These are phyloP conservation scores for Phytophthora pinifolia DNA, from an alignment of 352 stramenopile species.

Conservation along the genomic window DNA sequence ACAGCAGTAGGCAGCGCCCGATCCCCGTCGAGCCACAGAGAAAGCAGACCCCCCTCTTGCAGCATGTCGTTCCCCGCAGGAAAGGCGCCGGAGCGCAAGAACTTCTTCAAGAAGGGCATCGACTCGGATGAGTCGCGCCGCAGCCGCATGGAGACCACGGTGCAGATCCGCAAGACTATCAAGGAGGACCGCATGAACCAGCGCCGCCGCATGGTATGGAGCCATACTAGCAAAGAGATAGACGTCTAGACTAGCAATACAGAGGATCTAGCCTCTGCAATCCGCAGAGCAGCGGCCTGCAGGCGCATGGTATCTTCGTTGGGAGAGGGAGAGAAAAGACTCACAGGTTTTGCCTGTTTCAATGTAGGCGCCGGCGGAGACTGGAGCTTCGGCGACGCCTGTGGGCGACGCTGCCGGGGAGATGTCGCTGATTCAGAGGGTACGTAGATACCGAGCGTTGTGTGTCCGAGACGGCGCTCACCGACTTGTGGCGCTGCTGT, in stretches of 20 bases:
- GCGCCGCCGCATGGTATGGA: slow-evolving; percentile 65
- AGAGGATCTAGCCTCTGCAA: neutral
- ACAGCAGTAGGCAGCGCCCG: slow-evolving; percentile 15
- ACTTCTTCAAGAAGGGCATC: slow-evolving; percentile 81
- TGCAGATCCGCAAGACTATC: slow-evolving; percentile 86
- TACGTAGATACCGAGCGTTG: slow-evolving; percentile 27
- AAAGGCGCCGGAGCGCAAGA: slow-evolving; percentile 74
- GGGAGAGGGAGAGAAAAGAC: slow-evolving; percentile 1
- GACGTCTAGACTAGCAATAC: neutral
- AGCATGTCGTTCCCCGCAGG: slow-evolving; percentile 72
- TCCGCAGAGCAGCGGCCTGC: neutral
- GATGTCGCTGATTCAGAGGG: slow-evolving; percentile 53
- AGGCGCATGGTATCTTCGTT: slow-evolving; percentile 12
- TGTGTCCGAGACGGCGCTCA: slow-evolving; percentile 5
- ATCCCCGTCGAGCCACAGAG: slow-evolving; percentile 12
- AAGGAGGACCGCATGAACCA: slow-evolving; percentile 85
- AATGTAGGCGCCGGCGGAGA: slow-evolving; percentile 25
- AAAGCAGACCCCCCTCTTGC: neutral
- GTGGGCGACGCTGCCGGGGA: slow-evolving; percentile 45
- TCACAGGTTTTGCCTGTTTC: slow-evolving; percentile 17
- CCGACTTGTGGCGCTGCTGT: slow-evolving; percentile 26
- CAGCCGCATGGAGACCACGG: slow-evolving; percentile 73
- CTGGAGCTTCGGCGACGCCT: slow-evolving; percentile 13
- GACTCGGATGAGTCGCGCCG: slow-evolving; percentile 75
- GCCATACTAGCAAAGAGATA: neutral